These are phyloP conservation scores for Cyberlindnera japonica DNA, from an alignment of 805 yeast species.

Conservation along the genomic window DNA sequence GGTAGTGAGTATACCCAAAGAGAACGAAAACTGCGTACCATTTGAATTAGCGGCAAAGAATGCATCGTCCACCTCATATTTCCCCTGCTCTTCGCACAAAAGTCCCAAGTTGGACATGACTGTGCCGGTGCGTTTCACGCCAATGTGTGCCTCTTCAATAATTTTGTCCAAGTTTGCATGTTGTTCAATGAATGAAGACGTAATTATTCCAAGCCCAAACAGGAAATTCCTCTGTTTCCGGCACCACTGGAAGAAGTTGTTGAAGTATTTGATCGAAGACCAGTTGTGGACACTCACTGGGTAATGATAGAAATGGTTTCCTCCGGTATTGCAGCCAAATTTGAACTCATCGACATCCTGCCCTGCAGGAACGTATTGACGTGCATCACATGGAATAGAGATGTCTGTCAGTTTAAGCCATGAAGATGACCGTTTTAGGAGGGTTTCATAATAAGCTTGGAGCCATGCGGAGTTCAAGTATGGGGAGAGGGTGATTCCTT, in stretches of 20 bases:
- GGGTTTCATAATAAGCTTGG: conserved; percentile 11
- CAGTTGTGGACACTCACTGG: conserved; percentile 7
- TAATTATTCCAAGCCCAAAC: conserved; percentile 21
- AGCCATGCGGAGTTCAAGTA: conserved; percentile 19
- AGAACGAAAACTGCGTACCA: conserved; percentile 14
- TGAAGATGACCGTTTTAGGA: conserved; percentile 1
- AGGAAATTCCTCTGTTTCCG: conserved; percentile 5
- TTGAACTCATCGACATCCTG: conserved; percentile 11
- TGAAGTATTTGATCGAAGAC: conserved; percentile 8
- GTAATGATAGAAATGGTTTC: conserved; percentile 16
- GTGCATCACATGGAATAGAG: conserved; percentile 21
- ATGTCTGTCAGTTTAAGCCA: conserved; percentile 14
- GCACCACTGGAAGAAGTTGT: conserved; percentile 10
- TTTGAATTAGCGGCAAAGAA: conserved; percentile 16
- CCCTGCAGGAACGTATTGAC: conserved; percentile 14
- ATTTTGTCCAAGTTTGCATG: conserved; percentile 17
- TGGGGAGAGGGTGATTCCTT: conserved; percentile 19
- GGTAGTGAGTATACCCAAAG: conserved; percentile 11
- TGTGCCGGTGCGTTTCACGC: conserved; percentile 13
- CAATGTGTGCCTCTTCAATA: conserved; percentile 8
- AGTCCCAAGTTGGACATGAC: conserved; percentile 23
- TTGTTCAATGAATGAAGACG: conserved; percentile 5
- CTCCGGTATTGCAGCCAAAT: conserved; percentile 22
- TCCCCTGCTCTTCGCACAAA: background rate
- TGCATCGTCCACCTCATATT: conserved; percentile 14